Evolutionary conservation across 768 basidiomycete species (phyloP).

Genomic region (Amanita thiersii): DNA sequence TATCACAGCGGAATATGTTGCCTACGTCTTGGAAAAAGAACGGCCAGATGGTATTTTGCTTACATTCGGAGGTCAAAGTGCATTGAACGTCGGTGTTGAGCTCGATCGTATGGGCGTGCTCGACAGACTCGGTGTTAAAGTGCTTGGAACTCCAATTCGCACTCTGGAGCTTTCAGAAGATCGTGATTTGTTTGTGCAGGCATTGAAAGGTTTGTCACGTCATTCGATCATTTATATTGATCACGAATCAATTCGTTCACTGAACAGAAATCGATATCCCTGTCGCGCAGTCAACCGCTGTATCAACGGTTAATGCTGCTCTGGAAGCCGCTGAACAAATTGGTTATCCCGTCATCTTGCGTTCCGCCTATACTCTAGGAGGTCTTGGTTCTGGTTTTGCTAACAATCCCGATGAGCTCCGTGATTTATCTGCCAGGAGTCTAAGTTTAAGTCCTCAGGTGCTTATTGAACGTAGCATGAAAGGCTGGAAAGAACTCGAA

Average conservation of each 20-base stretch:
- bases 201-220: slow-evolving; percentile 71
- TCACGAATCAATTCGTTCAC: slow-evolving; percentile 7
- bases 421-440: slow-evolving; percentile 88
- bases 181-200: slow-evolving; percentile 91
- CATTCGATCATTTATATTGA: slow-evolving; percentile 6
- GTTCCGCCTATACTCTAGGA: slow-evolving; percentile 94
- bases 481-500: slow-evolving; percentile 99
- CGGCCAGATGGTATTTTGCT: slow-evolving; percentile 94
- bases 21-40: slow-evolving; percentile 97
- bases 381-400: slow-evolving; percentile 99
- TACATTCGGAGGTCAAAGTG: slow-evolving; percentile 97
- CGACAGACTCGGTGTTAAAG: slow-evolving; percentile 86
- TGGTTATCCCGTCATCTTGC: slow-evolving; percentile 96
- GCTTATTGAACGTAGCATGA: slow-evolving; percentile 95
- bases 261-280: slow-evolving; percentile 89
- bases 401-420: slow-evolving; percentile 87
- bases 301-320: slow-evolving; percentile 91
- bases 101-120: slow-evolving; percentile 95
- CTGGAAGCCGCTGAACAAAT: slow-evolving; percentile 86
- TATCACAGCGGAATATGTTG: slow-evolving; percentile 94
- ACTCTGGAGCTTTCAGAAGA: slow-evolving; percentile 97
- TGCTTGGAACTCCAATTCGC: slow-evolving; percentile 90
- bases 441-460: slow-evolving; percentile 91
- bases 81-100: slow-evolving; percentile 94
- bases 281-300: slow-evolving; percentile 91